Base-by-base conservation (phyloP, 257 asterid species). In the Gentiana macrophylla region DNA sequence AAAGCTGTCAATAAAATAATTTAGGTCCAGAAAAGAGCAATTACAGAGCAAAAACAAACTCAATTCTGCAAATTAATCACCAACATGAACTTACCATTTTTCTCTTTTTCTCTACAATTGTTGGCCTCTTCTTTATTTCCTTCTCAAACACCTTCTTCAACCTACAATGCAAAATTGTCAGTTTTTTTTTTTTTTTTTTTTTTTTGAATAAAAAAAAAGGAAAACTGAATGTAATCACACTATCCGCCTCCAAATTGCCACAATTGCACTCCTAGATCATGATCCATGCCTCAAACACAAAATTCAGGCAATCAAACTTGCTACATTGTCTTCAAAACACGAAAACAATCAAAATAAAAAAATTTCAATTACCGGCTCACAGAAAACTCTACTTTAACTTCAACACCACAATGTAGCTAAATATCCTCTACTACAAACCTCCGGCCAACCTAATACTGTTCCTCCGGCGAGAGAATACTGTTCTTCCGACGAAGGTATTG, bases 241-340 rank as follows among this genome's bases (percentile, higher is more conserved):
- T 59, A 15, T 13, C 43, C 37, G 24, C 58, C 32, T 32, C 13
- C 46, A 43, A 37, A 35, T 48, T 34, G 34, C 8, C 9, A 47
- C 2, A 59, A 67, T 54, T 37, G 34, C 81, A 7, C 9, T 84
- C 80, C 79, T 57, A 80, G 74, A 62, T 72, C 64, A 10, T 62
- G 84, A 81, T 84, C 91, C 77, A 76, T 70, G 81, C 76, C 79
- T 41, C 32, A 44, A 74, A 35, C 35, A 62, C 41, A 71, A 53
- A 63, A 46, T 65, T 62, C 62, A 60, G 37, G 57, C 57, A 64
- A 67, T 60, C 44, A 78, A n/a, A 36, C 77, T 49, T 72, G 63
- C 95, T 84, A 83, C 97, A 89, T 89, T 89, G 82, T 63, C 86
- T n/a, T 12, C 34, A 56, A 56, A 64, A 64, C 81, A 35, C 55